Evolutionary conservation across 225 moss, liverwort and hornwort genomes (phyloP).

Genomic region (Polytrichum formosum): DNA sequence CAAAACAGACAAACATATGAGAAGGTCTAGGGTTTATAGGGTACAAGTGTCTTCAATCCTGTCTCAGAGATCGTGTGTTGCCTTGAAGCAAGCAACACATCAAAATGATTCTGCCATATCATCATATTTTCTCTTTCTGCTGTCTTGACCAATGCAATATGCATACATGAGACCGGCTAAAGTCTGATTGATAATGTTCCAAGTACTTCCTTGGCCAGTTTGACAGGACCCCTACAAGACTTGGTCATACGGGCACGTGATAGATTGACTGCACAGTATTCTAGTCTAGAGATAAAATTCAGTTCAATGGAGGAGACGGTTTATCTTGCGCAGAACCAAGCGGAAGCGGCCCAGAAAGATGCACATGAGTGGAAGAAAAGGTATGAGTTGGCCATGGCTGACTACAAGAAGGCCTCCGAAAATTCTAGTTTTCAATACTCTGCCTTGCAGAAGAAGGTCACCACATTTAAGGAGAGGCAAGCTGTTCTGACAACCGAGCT

Average conservation of each 20-base stretch:
- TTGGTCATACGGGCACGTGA: constrained; percentile 62
- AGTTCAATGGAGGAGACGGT: constrained; percentile 65
- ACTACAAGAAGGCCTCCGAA: constrained; percentile 51
- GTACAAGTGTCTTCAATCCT: too few relatives aligned
- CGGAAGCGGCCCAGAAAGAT: constrained; percentile 57
- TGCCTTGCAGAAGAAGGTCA: constrained; percentile 55
- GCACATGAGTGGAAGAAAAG: constrained; percentile 78
- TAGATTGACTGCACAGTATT: constrained; percentile 55
- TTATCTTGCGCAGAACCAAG: constrained; percentile 58
- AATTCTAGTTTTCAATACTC: constrained; percentile 54
- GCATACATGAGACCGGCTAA: too few relatives aligned
- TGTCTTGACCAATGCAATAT: too few relatives aligned
- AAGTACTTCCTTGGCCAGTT: constrained; percentile 23
- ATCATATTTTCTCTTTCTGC: too few relatives aligned
- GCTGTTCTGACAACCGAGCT: constrained; percentile 34
- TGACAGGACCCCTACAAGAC: constrained; percentile 68
- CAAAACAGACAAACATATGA: too few relatives aligned
- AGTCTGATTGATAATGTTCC: too few relatives aligned
- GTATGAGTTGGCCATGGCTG: constrained; percentile 46
- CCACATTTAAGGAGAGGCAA: constrained; percentile 54
- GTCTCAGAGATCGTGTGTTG: too few relatives aligned
- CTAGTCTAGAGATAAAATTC: constrained; percentile 53
- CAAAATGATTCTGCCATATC: too few relatives aligned
- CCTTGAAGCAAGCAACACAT: too few relatives aligned
- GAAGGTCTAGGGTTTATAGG: too few relatives aligned